Percentiles rank a stretch among this genome's conserved stretches.
phyloP scores from a whole-genome alignment of 805 yeast genomes.

The Kazachstania martiniae region DNA sequence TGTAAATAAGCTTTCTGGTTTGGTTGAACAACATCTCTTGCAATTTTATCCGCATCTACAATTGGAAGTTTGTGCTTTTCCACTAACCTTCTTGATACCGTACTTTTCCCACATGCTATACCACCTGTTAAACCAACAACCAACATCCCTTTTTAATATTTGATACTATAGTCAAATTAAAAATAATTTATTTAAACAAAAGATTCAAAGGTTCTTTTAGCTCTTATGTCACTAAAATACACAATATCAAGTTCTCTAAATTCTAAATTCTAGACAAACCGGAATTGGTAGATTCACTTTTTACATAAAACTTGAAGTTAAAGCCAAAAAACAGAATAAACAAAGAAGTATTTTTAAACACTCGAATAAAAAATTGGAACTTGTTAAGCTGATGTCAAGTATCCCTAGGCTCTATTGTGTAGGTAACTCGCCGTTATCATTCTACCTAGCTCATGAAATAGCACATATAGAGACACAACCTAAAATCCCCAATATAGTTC shows the following conservation, averaged over 20 bases:
- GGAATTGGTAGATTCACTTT: no score
- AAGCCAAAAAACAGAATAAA: no score
- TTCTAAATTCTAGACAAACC: no score
- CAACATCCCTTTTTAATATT: constrained; percentile 49
- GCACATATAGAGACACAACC: constrained; percentile 31
- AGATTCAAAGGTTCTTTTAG: no score
- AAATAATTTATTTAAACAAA: no score
- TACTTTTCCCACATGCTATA: constrained; percentile 92
- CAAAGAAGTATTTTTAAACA: no score
- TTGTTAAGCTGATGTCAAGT: constrained; percentile 9
- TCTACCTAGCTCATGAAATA: constrained; percentile 35
- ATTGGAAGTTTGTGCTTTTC: constrained; percentile 45
- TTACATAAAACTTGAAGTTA: no score
- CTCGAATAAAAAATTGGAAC: background rate
- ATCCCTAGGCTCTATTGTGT: constrained; percentile 31
- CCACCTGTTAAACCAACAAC: constrained; percentile 96
- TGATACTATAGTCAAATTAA: no score
- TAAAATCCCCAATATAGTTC: constrained; percentile 30
- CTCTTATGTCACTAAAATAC: no score
- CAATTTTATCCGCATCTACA: constrained; percentile 86
- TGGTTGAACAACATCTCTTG: constrained; percentile 76
- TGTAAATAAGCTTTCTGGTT: constrained; percentile 59
- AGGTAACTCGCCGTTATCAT: constrained; percentile 34
- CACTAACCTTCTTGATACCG: constrained; percentile 56
- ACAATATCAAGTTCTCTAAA: no score